These are phyloP conservation scores for Aquilaria malaccensis DNA, from an alignment of 345 rosid species.

Conservation along the genomic window DNA sequence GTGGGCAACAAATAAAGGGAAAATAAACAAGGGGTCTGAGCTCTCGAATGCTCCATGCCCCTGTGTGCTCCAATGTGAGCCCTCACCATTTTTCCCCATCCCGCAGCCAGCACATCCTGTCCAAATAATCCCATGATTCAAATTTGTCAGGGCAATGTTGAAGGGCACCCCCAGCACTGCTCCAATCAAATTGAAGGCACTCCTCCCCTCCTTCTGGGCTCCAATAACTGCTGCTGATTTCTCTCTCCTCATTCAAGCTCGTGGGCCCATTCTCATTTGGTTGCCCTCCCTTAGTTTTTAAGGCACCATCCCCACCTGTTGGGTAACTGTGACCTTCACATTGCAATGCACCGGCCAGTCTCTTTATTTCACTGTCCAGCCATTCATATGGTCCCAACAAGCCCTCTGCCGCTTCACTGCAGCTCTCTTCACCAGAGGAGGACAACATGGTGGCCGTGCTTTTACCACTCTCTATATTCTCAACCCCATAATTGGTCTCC, in stretches of 20 bases:
- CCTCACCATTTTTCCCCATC: slow-evolving; percentile 5
- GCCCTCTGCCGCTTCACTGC: slow-evolving; percentile 9
- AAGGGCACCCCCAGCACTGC: slow-evolving; percentile 21
- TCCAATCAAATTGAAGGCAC: slow-evolving; percentile 18
- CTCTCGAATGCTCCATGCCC: too few species aligned
- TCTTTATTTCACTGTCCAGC: slow-evolving; percentile 60
- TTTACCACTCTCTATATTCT: slow-evolving; percentile 9
- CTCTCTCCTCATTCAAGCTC: slow-evolving; percentile 6
- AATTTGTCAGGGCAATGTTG: background rate
- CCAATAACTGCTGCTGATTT: slow-evolving; percentile 14
- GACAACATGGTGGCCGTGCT: background rate
- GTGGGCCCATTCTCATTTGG: slow-evolving; percentile 4
- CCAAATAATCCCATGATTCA: slow-evolving; percentile 18
- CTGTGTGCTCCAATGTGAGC: too few species aligned
- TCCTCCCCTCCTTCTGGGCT: slow-evolving; percentile 26
- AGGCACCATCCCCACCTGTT: background rate
- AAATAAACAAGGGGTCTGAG: too few species aligned
- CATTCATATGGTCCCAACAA: slow-evolving; percentile 57
- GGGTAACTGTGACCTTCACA: background rate
- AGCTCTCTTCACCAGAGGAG: slow-evolving; percentile 9
- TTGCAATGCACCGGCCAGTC: slow-evolving; percentile 27
- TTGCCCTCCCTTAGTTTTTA: slow-evolving; percentile 8
- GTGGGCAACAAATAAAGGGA: too few species aligned
- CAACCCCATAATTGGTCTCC: background rate
- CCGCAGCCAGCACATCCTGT: slow-evolving; percentile 25